phyloP scores from a whole-genome alignment of 2,329 filamentous ascomycete species.

The Tolypocladium pustulatum region DNA sequence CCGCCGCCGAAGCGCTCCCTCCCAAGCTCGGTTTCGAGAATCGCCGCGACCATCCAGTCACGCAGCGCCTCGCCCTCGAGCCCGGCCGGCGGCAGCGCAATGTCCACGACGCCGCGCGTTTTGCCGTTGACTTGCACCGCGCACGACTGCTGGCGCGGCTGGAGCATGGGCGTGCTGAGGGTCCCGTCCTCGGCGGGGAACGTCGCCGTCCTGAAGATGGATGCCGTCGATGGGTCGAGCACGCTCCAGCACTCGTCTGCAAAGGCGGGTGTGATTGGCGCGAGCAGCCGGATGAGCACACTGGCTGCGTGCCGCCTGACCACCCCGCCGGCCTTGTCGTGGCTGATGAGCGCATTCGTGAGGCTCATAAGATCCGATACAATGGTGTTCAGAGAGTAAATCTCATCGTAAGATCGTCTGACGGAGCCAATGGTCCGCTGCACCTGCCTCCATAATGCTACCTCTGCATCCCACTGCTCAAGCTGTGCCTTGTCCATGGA shows the following conservation, averaged over 20 bases:
- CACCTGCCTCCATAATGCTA: slow-evolving; percentile 50
- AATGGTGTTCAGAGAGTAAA: slow-evolving; percentile 72
- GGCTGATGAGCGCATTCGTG: slow-evolving; percentile 55
- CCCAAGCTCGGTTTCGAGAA: slow-evolving; percentile 53
- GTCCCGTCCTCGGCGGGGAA: slow-evolving; percentile 52
- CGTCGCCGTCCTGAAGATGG: slow-evolving; percentile 32
- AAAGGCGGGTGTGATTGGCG: slow-evolving; percentile 71
- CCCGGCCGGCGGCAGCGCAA: slow-evolving; percentile 38
- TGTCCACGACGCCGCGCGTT: slow-evolving; percentile 55
- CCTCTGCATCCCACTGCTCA: slow-evolving; percentile 33
- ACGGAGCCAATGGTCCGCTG: slow-evolving; percentile 59
- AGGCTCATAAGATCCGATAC: slow-evolving; percentile 76
- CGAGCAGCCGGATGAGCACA: slow-evolving; percentile 59
- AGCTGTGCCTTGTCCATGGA: slow-evolving; percentile 21
- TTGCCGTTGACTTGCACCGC: slow-evolving; percentile 78
- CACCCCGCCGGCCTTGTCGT: slow-evolving; percentile 24
- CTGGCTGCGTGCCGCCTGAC: slow-evolving; percentile 40
- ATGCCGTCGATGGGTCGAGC: slow-evolving; percentile 30
- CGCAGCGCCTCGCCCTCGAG: slow-evolving; percentile 35
- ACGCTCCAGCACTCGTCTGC: slow-evolving; percentile 71
- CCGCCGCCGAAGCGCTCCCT: slow-evolving; percentile 41
- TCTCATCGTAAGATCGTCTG: slow-evolving; percentile 56
- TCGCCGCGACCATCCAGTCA: slow-evolving; percentile 49
- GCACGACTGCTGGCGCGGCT: slow-evolving; percentile 40
- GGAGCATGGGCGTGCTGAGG: slow-evolving; percentile 34